These are phyloP conservation scores for Taphrina wiesneri DNA, from an alignment of 1,139 yeast genomes.

Conservation along the genomic window DNA sequence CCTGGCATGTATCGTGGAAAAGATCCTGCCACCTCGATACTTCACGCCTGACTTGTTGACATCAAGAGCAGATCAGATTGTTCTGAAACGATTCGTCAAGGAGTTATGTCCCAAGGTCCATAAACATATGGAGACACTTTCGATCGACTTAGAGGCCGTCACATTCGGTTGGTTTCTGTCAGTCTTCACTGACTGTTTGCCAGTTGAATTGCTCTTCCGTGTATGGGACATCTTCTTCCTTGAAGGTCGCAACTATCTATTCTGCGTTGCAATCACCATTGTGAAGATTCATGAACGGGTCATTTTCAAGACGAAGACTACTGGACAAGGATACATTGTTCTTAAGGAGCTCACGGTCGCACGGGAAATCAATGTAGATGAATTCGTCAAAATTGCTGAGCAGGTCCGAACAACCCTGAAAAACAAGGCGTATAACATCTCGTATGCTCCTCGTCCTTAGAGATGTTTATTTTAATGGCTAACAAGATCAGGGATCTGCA, in stretches of 20 bases:
- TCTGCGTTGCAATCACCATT: constrained; percentile 50
- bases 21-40: constrained; percentile 55
- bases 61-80: constrained; percentile 52
- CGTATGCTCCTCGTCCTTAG: not conserved
- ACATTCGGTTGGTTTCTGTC: constrained; percentile 64
- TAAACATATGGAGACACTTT: constrained; percentile 47
- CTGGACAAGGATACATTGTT: constrained; percentile 51
- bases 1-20: constrained; percentile 55
- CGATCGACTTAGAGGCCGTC: constrained; percentile 55
- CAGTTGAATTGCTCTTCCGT: constrained; percentile 47
- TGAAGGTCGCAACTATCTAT: constrained; percentile 42
- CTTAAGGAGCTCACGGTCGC: constrained; percentile 50
- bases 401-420: constrained; percentile 5
- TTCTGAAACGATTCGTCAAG: constrained; percentile 43
- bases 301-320: constrained; percentile 45
- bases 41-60: constrained; percentile 50
- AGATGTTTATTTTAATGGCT: too few relatives aligned
- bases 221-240: constrained; percentile 33
- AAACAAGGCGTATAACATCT: not conserved
- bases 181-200: constrained; percentile 57
- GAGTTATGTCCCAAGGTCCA: constrained; percentile 50
- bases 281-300: constrained; percentile 50
- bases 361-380: constrained; percentile 16
- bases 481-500: not conserved
- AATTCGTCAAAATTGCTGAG: constrained; percentile 19